Evolutionary conservation across 2,329 filamentous ascomycete species (phyloP).

Genomic region (Xylaria sp.): DNA sequence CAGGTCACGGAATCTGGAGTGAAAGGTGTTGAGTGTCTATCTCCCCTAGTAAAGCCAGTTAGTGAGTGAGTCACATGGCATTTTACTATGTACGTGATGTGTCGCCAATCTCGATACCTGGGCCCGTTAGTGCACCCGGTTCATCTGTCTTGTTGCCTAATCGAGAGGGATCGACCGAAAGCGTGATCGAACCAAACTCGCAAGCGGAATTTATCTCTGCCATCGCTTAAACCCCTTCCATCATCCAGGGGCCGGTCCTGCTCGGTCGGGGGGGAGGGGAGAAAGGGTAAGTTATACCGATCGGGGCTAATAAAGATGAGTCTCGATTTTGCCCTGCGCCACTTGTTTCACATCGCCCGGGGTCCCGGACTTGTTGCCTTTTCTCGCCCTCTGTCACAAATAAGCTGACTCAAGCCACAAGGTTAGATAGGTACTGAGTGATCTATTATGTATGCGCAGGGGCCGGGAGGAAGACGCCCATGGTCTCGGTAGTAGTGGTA

Average conservation of each 20-base stretch:
- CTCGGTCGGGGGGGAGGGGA: background rate
- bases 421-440: background rate
- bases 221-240: slow-evolving; percentile 8
- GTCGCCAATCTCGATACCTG: slow-evolving; percentile 1
- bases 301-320: background rate
- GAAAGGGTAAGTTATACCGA: slow-evolving; percentile 3
- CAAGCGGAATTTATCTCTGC: slow-evolving; percentile 2
- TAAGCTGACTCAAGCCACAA: slow-evolving; percentile 34
- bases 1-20: background rate
- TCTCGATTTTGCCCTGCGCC: slow-evolving; percentile 19
- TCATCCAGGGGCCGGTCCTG: slow-evolving; percentile 3
- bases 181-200: background rate
- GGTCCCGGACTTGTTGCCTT: slow-evolving; percentile 1
- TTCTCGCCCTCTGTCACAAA: slow-evolving; percentile 17
- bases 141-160: slow-evolving; percentile 7
- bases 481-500: too few relatives aligned
- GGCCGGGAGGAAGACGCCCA: too few relatives aligned
- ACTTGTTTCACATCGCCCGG: slow-evolving; percentile 34
- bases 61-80: slow-evolving; percentile 20
- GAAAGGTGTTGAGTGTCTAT: background rate
- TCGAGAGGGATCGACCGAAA: slow-evolving; percentile 28
- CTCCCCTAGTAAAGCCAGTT: background rate
- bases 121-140: background rate
- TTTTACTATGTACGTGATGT: slow-evolving; percentile 10
- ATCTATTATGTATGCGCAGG: background rate